Evolutionary conservation across 177 flowering plant species (phyloP).

Genomic region (Telopea speciosissima): DNA sequence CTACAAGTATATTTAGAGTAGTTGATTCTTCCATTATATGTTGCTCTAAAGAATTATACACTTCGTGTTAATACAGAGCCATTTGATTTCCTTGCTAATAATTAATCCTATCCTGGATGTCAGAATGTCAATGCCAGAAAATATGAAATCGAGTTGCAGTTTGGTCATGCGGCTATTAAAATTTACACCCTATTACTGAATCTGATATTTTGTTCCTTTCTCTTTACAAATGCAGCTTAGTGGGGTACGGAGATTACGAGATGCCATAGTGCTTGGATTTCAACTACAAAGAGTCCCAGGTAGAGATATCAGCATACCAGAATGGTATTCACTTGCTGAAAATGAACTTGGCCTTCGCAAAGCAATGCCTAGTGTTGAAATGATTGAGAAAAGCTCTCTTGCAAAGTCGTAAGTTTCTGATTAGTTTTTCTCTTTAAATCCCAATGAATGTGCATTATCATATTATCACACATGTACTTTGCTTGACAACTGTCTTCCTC

Average conservation of each 20-base stretch:
- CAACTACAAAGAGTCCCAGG: conserved; percentile 89
- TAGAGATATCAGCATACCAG: conserved; percentile 82
- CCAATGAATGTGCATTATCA: not conserved
- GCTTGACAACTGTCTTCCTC: conserved; percentile 5
- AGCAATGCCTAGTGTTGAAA: conserved; percentile 39
- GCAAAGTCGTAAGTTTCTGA: conserved; percentile 41
- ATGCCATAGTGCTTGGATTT: conserved; percentile 95
- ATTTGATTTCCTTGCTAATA: too few species aligned
- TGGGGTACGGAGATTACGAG: conserved; percentile 94
- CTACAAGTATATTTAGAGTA: too few species aligned
- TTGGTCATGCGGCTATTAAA: too few species aligned
- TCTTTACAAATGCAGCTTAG: conserved; percentile 50
- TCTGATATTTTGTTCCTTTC: conserved; percentile 3
- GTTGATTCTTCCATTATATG: too few species aligned
- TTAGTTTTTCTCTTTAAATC: not conserved
- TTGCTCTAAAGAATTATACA: too few species aligned
- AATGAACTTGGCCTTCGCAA: conserved; percentile 61
- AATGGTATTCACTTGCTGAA: conserved; percentile 92
- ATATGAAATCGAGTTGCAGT: too few species aligned
- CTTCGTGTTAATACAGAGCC: too few species aligned
- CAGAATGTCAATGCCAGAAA: too few species aligned
- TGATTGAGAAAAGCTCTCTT: conserved; percentile 30
- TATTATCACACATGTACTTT: not conserved
- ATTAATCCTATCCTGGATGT: too few species aligned
- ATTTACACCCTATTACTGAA: not conserved